These are phyloP conservation scores for Jackrogersella multiformis DNA, from an alignment of 495 filamentous ascomycete genomes.

Conservation along the genomic window DNA sequence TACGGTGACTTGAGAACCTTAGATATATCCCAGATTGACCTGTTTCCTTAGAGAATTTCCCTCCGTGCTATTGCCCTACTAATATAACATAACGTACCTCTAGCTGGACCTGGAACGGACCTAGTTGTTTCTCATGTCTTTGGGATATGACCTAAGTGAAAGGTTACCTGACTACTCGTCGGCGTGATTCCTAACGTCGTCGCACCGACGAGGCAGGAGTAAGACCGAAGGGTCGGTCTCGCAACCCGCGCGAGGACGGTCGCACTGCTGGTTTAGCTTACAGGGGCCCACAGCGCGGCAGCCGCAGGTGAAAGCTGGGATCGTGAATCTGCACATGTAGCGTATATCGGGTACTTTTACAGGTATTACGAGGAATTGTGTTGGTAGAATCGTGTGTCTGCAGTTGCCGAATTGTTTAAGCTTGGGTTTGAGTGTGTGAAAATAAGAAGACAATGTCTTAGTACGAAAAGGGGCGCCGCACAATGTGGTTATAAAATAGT, in stretches of 20 bases:
- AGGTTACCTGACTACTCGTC: conserved; percentile 2
- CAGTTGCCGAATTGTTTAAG: too few species aligned
- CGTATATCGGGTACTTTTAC: not conserved
- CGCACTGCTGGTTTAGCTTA: conserved; percentile 20
- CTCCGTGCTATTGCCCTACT: too few species aligned
- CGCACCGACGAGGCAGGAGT: conserved; percentile 33
- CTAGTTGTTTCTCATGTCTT: too few species aligned
- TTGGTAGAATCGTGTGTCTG: not conserved
- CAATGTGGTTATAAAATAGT: conserved; percentile 15
- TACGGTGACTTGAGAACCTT: too few species aligned
- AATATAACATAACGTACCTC: too few species aligned
- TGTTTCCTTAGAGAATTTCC: too few species aligned
- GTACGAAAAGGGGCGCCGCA: not conserved
- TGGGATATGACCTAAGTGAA: too few species aligned
- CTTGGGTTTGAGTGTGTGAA: not conserved
- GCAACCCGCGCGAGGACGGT: conserved; percentile 22
- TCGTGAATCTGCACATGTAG: conserved; percentile 36
- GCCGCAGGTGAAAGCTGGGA: conserved; percentile 34
- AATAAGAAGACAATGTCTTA: not conserved
- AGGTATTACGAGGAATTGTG: not conserved
- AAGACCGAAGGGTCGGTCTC: conserved; percentile 23
- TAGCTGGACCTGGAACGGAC: too few species aligned
- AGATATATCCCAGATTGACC: too few species aligned
- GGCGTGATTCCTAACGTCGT: conserved; percentile 31
- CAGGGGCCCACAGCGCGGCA: conserved; percentile 27